Conservation (phyloP, 352 stramenopile species). For the Phytophthora citricola region DNA sequence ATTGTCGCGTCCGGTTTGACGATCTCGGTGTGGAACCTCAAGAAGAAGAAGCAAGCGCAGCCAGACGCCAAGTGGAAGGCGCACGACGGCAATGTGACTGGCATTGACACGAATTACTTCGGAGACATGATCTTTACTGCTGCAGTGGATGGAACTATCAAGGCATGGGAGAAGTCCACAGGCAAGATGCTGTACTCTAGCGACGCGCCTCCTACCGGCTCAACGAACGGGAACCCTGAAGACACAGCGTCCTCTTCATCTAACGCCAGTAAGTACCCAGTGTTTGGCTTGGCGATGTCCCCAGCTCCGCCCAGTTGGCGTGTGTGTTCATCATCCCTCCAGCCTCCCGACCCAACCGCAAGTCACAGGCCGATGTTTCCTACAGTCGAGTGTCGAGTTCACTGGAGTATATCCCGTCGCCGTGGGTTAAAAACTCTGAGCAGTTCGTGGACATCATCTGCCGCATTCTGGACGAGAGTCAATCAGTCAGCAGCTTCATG, state of each 20-base stretch:
- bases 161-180: slow-evolving; percentile 61
- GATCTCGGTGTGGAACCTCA: slow-evolving; percentile 78
- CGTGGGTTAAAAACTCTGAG: slow-evolving; percentile 47
- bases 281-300: slow-evolving; percentile 78
- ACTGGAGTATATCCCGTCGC: slow-evolving; percentile 76
- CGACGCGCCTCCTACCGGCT: slow-evolving; percentile 11
- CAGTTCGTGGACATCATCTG: slow-evolving; percentile 62
- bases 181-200: slow-evolving; percentile 38
- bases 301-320: slow-evolving; percentile 72
- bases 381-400: slow-evolving; percentile 80
- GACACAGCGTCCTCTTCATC: slow-evolving; percentile 4
- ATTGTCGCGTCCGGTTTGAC: slow-evolving; percentile 67
- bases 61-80: slow-evolving; percentile 59
- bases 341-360: slow-evolving; percentile 79
- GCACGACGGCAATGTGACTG: slow-evolving; percentile 75
- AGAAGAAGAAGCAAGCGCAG: slow-evolving; percentile 49
- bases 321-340: slow-evolving; percentile 78
- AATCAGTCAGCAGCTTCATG: slow-evolving; percentile 67
- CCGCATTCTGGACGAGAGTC: slow-evolving; percentile 58
- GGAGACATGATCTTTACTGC: slow-evolving; percentile 68
- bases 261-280: slow-evolving; percentile 57
- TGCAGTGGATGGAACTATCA: slow-evolving; percentile 68
- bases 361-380: slow-evolving; percentile 85
- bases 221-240: slow-evolving; percentile 9
- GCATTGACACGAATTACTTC: slow-evolving; percentile 66